phyloP scores from a whole-genome alignment of 2,329 filamentous ascomycete genomes.

The Venturia asperata region DNA sequence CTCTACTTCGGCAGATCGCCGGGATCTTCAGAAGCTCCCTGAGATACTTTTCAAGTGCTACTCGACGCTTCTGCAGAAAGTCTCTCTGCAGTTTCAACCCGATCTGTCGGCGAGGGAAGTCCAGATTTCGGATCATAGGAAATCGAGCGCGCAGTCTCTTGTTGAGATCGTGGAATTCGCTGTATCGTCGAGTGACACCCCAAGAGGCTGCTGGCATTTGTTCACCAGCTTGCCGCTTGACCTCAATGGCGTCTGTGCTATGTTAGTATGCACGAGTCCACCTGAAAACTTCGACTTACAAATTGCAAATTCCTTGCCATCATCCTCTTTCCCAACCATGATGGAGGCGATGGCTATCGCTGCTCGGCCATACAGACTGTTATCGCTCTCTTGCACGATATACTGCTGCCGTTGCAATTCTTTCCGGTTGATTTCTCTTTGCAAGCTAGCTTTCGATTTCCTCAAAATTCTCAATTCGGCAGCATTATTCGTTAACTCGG shows the following conservation, averaged over 20 bases:
- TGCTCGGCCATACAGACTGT: conserved; percentile 88
- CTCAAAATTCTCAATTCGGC: conserved; percentile 85
- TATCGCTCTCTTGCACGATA: conserved; percentile 94
- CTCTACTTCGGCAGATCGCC: conserved; percentile 88
- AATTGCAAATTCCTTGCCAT: conserved; percentile 86
- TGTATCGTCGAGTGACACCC: conserved; percentile 88
- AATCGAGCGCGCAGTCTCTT: conserved; percentile 80
- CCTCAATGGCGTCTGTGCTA: conserved; percentile 68
- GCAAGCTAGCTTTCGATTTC: conserved; percentile 89
- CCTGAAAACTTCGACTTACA: conserved; percentile 44
- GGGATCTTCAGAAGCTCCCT: conserved; percentile 72
- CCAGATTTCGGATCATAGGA: conserved; percentile 77
- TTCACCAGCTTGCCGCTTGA: conserved; percentile 73
- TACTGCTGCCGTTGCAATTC: conserved; percentile 96
- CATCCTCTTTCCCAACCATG: conserved; percentile 83
- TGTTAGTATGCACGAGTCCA: conserved; percentile 22
- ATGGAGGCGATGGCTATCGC: conserved; percentile 86
- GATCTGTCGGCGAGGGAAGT: conserved; percentile 85
- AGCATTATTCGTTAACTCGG: conserved; percentile 93
- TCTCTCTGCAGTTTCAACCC: conserved; percentile 96
- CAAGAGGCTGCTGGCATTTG: conserved; percentile 96
- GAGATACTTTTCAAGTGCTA: conserved; percentile 79
- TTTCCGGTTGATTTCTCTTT: conserved; percentile 86
- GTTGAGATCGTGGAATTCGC: conserved; percentile 93
- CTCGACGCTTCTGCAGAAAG: conserved; percentile 81